These are phyloP conservation scores for Aspergillus steynii DNA, from an alignment of 495 filamentous ascomycete species.

Conservation along the genomic window DNA sequence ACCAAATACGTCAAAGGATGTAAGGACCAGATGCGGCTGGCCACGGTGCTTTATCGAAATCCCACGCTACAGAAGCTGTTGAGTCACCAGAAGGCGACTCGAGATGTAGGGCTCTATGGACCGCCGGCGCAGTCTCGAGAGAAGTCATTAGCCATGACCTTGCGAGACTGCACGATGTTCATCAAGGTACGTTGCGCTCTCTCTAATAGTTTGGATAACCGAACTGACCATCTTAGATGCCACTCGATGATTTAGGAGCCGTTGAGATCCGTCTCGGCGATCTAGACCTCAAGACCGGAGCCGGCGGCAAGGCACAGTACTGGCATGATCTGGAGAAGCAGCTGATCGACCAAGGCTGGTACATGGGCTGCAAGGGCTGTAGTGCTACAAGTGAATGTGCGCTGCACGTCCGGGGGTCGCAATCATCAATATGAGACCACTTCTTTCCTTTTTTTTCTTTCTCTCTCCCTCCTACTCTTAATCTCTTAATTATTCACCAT, in stretches of 20 bases:
- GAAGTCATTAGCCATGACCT: constrained; percentile 71
- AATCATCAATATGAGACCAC: background rate
- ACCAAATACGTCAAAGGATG: constrained; percentile 39
- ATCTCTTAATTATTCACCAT: background rate
- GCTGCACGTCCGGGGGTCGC: constrained; percentile 22
- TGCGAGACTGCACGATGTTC: constrained; percentile 86
- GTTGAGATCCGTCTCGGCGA: constrained; percentile 82
- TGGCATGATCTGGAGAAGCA: constrained; percentile 67
- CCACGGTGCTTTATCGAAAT: constrained; percentile 38
- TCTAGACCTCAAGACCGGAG: constrained; percentile 80
- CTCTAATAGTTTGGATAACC: background rate
- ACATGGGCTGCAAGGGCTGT: constrained; percentile 47
- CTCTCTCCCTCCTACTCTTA: background rate
- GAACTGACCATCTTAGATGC: constrained; percentile 23
- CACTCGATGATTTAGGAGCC: constrained; percentile 28
- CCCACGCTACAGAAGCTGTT: constrained; percentile 35
- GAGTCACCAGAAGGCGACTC: constrained; percentile 33
- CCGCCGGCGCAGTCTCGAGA: constrained; percentile 31
- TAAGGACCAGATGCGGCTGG: constrained; percentile 36
- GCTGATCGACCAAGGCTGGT: constrained; percentile 74
- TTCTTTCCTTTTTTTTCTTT: constrained; percentile 3
- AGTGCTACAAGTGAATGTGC: constrained; percentile 34
- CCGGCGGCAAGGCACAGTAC: constrained; percentile 65
- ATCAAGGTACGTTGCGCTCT: constrained; percentile 50
- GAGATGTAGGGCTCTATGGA: constrained; percentile 41